These are phyloP conservation scores for Saccharomycopsis fibuligera DNA, from an alignment of 805 yeast genomes.

Conservation along the genomic window DNA sequence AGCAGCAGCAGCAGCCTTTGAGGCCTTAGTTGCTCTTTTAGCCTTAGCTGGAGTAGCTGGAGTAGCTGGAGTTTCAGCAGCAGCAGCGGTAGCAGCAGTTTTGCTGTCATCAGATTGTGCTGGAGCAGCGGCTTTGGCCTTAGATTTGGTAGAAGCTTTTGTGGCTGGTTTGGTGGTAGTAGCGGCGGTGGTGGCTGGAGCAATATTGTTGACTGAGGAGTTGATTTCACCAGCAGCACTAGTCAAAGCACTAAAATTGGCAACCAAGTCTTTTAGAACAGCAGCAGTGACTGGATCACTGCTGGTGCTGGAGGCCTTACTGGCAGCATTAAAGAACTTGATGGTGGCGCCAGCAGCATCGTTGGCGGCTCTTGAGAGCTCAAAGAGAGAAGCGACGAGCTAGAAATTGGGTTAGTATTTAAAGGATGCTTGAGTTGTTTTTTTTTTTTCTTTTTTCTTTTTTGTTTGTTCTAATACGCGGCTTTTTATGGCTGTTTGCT, in stretches of 20 bases:
- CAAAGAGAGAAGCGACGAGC: slow-evolving; percentile 75
- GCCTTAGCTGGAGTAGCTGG: neutral
- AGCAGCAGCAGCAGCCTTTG: neutral
- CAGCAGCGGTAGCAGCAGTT: neutral
- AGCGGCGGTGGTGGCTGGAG: slow-evolving; percentile 17
- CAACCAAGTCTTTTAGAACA: slow-evolving; percentile 38
- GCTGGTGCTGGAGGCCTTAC: too few relatives aligned
- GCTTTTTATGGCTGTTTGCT: too few relatives aligned
- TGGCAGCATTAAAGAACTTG: slow-evolving; percentile 57
- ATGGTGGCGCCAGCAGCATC: slow-evolving; percentile 78
- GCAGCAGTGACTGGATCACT: slow-evolving; percentile 39
- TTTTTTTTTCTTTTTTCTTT: neutral
- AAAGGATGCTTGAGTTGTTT: neutral
- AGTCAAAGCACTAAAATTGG: slow-evolving; percentile 32
- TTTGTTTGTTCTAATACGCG: neutral
- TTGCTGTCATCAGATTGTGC: neutral
- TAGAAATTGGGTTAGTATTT: slow-evolving; percentile 22
- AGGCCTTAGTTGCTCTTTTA: neutral
- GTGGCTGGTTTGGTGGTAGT: slow-evolving; percentile 16
- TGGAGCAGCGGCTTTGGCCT: neutral
- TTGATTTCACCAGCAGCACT: slow-evolving; percentile 29
- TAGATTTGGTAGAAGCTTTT: neutral
- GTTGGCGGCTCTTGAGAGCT: slow-evolving; percentile 78
- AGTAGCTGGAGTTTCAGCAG: too few relatives aligned
- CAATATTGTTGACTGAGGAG: slow-evolving; percentile 16